Base-by-base conservation (phyloP, 2,329 filamentous ascomycete species). In the Aureobasidium sp. region DNA sequence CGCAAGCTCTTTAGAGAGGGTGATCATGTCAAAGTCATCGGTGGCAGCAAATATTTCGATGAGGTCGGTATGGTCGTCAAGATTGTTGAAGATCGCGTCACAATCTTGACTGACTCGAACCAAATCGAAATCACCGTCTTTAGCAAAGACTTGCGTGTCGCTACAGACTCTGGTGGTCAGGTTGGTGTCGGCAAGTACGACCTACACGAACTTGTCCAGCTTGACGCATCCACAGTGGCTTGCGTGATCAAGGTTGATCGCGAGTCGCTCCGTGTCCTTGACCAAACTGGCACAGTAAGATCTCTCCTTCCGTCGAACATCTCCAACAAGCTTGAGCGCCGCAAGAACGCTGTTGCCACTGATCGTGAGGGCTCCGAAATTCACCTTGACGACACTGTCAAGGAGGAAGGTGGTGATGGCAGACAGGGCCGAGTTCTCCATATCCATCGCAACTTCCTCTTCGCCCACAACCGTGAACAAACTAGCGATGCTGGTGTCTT, bases 21-120 rank as follows among this genome's bases (percentile, higher is more conserved):
- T 79, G 94, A 99, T 70, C 94, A 99, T 71, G 94, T 99, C 78
- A 97, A 97, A 78, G 94, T 99, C 67, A 96, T 97, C 72, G 93
- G 94, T 61, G 93, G 92, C 42, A 96, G 92, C 77, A 89, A 91
- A 68, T 97, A 92, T 74, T 86, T 90, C 61, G 94, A 97, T 68
- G 94, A 99, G 76, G 89, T 97, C 48, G 94, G 94, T 74, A 96
- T 97, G 84, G 92, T 99, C 57, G 91, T 97, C 66, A 90, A 91
- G 73, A 94, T 97, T 67, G 88, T 86, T 52, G 91, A 96, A 63
- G 94, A 99, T 72, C 87, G 90, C 42, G 91, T 99, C 62, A 97
- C 94, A 1, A 80, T 99, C 66, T 79, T 99, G 66, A 96, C 90
- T 52, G 94, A 99, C 76, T 91, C 94, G 73, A 94, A 86, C 64